A percentile compares a stretch with the other conserved stretches of the same genome.
phyloP scores from a whole-genome alignment of 768 basidiomycete species.

The Boletus rubescentipes region DNA sequence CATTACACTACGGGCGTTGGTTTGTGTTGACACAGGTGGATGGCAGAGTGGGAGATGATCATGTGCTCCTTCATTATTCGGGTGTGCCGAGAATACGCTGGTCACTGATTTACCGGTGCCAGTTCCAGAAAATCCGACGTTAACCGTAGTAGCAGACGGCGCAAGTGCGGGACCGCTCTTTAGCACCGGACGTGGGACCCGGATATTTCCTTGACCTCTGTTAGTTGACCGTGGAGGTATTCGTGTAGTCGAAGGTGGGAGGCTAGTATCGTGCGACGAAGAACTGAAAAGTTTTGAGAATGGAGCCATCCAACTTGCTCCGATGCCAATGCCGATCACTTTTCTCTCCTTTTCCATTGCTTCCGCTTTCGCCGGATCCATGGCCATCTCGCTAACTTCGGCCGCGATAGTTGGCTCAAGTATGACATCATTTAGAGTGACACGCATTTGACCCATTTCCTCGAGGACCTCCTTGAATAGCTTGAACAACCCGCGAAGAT shows the following conservation, averaged over 20 bases:
- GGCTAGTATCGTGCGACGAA: conserved; percentile 25
- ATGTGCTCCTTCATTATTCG: conserved; percentile 17
- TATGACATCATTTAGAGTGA: conserved; percentile 83
- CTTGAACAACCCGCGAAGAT: conserved; percentile 80
- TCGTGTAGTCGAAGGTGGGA: conserved; percentile 14
- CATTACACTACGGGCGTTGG: conserved; percentile 51
- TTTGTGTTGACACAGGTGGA: conserved; percentile 8
- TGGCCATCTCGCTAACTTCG: conserved; percentile 67
- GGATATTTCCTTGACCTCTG: conserved; percentile 23
- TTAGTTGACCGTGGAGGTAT: conserved; percentile 29
- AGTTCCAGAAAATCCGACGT: conserved; percentile 88
- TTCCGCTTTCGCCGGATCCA: conserved; percentile 57
- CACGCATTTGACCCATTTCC: conserved; percentile 80
- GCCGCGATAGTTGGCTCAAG: conserved; percentile 79
- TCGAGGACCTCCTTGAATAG: conserved; percentile 81
- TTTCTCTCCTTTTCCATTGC: conserved; percentile 35
- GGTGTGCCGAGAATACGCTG: conserved; percentile 37
- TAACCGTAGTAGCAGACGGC: conserved; percentile 89
- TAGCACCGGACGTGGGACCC: conserved; percentile 55
- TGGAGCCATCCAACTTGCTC: conserved; percentile 78
- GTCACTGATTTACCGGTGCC: conserved; percentile 59
- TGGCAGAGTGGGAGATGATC: conserved; percentile 13
- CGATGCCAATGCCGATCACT: conserved; percentile 32
- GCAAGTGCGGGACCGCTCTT: conserved; percentile 84
- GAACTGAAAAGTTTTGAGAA: conserved; percentile 76